Evolutionary conservation across 2,329 filamentous ascomycete species (phyloP).

Genomic region (Epichloe aotearoae): DNA sequence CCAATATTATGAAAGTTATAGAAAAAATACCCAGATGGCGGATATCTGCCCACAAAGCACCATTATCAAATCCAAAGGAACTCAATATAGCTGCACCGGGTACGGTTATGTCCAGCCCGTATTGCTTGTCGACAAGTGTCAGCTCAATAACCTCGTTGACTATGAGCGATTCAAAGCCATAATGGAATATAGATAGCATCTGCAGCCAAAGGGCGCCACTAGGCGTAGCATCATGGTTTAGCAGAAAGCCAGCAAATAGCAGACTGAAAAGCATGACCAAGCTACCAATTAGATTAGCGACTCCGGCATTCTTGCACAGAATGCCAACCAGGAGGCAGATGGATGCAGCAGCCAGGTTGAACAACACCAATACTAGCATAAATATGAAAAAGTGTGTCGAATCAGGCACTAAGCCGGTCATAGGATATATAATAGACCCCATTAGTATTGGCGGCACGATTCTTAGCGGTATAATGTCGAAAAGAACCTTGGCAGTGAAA

Average conservation of each 20-base stretch:
- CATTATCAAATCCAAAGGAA: constrained; percentile 86
- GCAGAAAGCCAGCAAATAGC: constrained; percentile 81
- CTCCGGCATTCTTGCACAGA: constrained; percentile 77
- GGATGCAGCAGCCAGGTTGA: constrained; percentile 86
- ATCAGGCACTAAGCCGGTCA: constrained; percentile 83
- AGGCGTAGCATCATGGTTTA: constrained; percentile 92
- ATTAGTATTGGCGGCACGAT: constrained; percentile 91
- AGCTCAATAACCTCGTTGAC: constrained; percentile 93
- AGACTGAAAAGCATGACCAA: constrained; percentile 96
- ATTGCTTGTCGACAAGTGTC: constrained; percentile 84
- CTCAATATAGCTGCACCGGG: constrained; percentile 88
- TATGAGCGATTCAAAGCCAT: constrained; percentile 88
- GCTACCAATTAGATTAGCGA: constrained; percentile 87
- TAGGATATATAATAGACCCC: constrained; percentile 91
- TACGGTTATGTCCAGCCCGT: constrained; percentile 90
- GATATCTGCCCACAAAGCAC: constrained; percentile 75
- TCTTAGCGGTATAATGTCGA: constrained; percentile 89
- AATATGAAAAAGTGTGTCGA: constrained; percentile 81
- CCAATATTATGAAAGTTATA: constrained; percentile 69
- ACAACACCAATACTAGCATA: constrained; percentile 80
- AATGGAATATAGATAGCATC: constrained; percentile 92
- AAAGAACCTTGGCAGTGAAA: constrained; percentile 92
- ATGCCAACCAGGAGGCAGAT: constrained; percentile 97
- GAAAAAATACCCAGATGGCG: constrained; percentile 72
- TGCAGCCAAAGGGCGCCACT: constrained; percentile 79